These are phyloP conservation scores for Talaromyces proteolyticus DNA, from an alignment of 495 filamentous ascomycete species.

Conservation along the genomic window DNA sequence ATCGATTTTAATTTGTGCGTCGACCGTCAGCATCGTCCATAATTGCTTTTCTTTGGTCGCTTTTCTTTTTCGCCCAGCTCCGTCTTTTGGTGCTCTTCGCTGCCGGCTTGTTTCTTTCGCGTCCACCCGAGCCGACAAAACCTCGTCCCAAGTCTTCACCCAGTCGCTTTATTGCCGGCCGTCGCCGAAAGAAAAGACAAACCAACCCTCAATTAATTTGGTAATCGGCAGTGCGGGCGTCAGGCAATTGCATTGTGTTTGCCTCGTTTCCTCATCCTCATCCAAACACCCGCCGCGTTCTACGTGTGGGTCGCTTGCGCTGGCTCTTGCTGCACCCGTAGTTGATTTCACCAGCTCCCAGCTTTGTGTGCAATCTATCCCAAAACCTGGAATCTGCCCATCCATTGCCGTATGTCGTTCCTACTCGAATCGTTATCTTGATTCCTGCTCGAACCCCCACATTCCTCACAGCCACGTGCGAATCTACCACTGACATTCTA, in stretches of 20 bases:
- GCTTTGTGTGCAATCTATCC: not conserved
- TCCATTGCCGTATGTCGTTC: too few species aligned
- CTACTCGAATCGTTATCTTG: not conserved
- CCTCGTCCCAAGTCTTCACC: too few species aligned
- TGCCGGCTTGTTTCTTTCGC: too few species aligned
- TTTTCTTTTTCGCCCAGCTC: too few species aligned
- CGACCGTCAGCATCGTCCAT: not conserved
- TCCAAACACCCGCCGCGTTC: too few species aligned
- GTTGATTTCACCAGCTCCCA: not conserved
- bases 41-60: not conserved
- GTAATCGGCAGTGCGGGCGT: not conserved
- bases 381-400: too few species aligned
- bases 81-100: too few species aligned
- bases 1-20: not conserved
- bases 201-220: too few species aligned
- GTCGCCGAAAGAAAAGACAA: too few species aligned
- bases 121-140: too few species aligned
- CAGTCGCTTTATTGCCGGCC: too few species aligned
- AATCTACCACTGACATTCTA: conserved; percentile 6
- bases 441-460: conserved; percentile 1
- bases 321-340: not conserved
- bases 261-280: not conserved
- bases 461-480: conserved; percentile 8
- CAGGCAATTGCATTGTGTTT: not conserved
- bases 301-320: not conserved